These are phyloP conservation scores for Cyberlindnera lachancei DNA, from an alignment of 805 yeast genomes.

Conservation along the genomic window DNA sequence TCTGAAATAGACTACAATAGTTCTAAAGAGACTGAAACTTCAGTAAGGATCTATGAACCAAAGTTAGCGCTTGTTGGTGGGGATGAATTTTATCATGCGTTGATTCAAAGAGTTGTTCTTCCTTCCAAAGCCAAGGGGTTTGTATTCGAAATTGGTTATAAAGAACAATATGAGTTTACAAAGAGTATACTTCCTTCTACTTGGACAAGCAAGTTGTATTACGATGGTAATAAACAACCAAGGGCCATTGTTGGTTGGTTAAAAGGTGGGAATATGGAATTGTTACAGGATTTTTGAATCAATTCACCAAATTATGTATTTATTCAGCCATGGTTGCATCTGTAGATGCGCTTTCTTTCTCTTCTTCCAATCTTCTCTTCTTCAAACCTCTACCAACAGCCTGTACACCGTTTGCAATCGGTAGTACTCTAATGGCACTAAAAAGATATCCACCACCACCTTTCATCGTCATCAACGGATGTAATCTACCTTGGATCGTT, in stretches of 20 bases:
- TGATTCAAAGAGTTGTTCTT: slow-evolving; percentile 38
- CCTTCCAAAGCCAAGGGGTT: slow-evolving; percentile 43
- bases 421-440: slow-evolving; percentile 72
- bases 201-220: slow-evolving; percentile 44
- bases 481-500: slow-evolving; percentile 88
- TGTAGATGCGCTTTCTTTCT: too few relatives aligned
- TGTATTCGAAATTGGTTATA: slow-evolving; percentile 71
- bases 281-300: neutral
- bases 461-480: slow-evolving; percentile 89
- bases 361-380: slow-evolving; percentile 25
- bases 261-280: slow-evolving; percentile 6
- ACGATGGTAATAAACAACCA: slow-evolving; percentile 44
- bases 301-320: neutral
- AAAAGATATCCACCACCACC: slow-evolving; percentile 89
- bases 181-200: slow-evolving; percentile 11
- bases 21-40: slow-evolving; percentile 40
- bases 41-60: slow-evolving; percentile 76
- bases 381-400: slow-evolving; percentile 58
- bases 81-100: slow-evolving; percentile 56
- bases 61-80: slow-evolving; percentile 71
- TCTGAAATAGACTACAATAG: slow-evolving; percentile 36
- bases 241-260: slow-evolving; percentile 65
- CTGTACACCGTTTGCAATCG: slow-evolving; percentile 55
- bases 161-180: slow-evolving; percentile 45
- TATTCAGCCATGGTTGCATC: neutral